phyloP scores from a whole-genome alignment of 1,284 basidiomycete species.

The Mycena citricolor region DNA sequence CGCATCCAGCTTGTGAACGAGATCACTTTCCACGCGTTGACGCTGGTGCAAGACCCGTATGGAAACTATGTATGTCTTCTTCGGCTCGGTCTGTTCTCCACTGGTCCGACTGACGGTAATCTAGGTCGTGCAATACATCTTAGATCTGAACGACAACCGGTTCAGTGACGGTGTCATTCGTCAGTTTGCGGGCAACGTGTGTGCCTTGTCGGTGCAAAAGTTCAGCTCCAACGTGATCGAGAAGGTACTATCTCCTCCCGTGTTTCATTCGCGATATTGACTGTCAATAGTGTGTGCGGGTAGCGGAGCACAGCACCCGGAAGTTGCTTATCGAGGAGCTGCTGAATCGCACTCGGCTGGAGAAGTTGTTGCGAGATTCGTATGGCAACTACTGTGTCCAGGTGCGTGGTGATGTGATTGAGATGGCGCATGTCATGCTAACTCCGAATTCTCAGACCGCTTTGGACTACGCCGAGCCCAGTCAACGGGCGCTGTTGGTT shows the following conservation, averaged over 20 bases:
- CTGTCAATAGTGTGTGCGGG: slow-evolving; percentile 84
- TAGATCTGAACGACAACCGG: slow-evolving; percentile 96
- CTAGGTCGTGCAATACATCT: slow-evolving; percentile 93
- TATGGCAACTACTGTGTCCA: slow-evolving; percentile 95
- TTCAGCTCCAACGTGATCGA: slow-evolving; percentile 96
- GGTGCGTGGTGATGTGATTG: slow-evolving; percentile 46
- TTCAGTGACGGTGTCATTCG: slow-evolving; percentile 98
- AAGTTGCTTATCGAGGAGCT: slow-evolving; percentile 96
- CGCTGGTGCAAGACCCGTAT: slow-evolving; percentile 98
- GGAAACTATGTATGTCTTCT: slow-evolving; percentile 80
- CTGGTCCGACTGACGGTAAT: slow-evolving; percentile 35
- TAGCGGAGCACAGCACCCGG: slow-evolving; percentile 91
- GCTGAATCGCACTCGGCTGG: slow-evolving; percentile 90
- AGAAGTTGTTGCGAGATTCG: slow-evolving; percentile 93
- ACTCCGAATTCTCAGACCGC: slow-evolving; percentile 66
- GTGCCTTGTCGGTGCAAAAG: slow-evolving; percentile 97
- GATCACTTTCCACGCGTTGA: slow-evolving; percentile 98
- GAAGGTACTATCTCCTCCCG: slow-evolving; percentile 54
- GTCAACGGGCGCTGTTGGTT: slow-evolving; percentile 82
- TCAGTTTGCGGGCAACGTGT: slow-evolving; percentile 97
- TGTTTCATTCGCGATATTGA: slow-evolving; percentile 16
- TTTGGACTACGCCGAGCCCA: slow-evolving; percentile 90
- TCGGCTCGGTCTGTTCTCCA: slow-evolving; percentile 1
- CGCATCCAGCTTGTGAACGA: slow-evolving; percentile 97
- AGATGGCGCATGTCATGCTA: slow-evolving; percentile 8